phyloP scores from a whole-genome alignment of 371 early-diverging fungal species.

The Basidiobolus meristosporus region DNA sequence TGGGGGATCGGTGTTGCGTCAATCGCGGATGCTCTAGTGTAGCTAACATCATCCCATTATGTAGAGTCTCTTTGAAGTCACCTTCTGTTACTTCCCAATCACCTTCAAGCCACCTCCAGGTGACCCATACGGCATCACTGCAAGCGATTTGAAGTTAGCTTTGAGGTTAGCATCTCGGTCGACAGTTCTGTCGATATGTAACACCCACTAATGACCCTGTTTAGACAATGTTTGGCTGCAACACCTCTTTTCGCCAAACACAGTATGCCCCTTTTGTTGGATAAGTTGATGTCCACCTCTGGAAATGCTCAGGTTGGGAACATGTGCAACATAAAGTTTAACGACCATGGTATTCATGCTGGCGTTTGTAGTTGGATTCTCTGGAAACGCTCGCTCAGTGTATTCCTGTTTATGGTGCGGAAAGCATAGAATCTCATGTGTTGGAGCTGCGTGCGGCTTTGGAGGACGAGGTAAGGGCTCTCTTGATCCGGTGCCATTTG shows the following conservation, averaged over 20 bases:
- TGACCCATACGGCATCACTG: slow-evolving; percentile 83
- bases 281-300: slow-evolving; percentile 73
- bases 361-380: slow-evolving; percentile 47
- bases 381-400: slow-evolving; percentile 65
- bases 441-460: slow-evolving; percentile 43
- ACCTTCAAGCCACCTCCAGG: slow-evolving; percentile 89
- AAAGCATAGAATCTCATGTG: slow-evolving; percentile 29
- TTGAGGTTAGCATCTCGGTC: slow-evolving; percentile 18
- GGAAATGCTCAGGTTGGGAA: slow-evolving; percentile 61
- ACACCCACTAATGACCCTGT: background rate
- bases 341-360: background rate
- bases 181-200: background rate
- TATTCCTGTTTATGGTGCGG: slow-evolving; percentile 53
- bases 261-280: slow-evolving; percentile 71
- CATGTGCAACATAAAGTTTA: slow-evolving; percentile 1
- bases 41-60: no score
- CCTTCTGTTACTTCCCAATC: slow-evolving; percentile 96
- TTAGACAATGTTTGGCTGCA: slow-evolving; percentile 40
- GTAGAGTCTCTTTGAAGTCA: slow-evolving; percentile 79
- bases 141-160: slow-evolving; percentile 67
- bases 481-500: no score
- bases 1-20: no score
- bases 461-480: slow-evolving; percentile 34
- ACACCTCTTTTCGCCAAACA: slow-evolving; percentile 54
- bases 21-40: no score